Evolutionary conservation across 2,329 filamentous ascomycete species (phyloP).

Genomic region (Ilyonectria mors-panacis): DNA sequence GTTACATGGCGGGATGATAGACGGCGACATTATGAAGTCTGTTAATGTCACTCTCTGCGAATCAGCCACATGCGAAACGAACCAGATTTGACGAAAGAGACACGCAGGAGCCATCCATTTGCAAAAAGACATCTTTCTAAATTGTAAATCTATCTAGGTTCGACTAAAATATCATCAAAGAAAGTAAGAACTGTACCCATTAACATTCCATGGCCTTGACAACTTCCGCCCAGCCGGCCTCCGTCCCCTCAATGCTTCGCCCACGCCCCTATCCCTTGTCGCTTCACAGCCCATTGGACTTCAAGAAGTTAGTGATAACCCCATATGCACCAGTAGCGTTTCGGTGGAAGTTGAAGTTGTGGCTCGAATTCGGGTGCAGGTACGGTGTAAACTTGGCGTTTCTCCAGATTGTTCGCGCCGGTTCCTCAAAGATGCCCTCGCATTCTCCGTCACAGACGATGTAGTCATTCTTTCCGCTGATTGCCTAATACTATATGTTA

Average conservation of each 20-base stretch:
- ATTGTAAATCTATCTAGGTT: background rate
- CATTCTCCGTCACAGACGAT: conserved; percentile 48
- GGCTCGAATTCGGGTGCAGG: conserved; percentile 36
- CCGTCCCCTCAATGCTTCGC: background rate
- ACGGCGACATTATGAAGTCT: background rate
- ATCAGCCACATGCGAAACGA: background rate
- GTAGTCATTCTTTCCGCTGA: conserved; percentile 39
- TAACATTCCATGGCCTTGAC: background rate
- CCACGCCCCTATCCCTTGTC: background rate
- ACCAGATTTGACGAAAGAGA: background rate
- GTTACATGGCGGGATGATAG: background rate
- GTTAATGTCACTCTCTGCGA: background rate
- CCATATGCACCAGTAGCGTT: conserved; percentile 33
- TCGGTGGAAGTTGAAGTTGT: conserved; percentile 39
- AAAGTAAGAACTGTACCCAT: background rate
- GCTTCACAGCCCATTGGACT: conserved; percentile 24
- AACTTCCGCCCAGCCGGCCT: background rate
- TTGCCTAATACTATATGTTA: conserved; percentile 19
- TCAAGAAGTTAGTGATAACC: conserved; percentile 35
- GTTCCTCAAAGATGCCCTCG: conserved; percentile 45
- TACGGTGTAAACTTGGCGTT: conserved; percentile 36
- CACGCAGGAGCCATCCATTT: background rate
- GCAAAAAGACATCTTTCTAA: background rate
- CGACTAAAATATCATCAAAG: background rate
- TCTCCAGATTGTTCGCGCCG: conserved; percentile 37